Evolutionary conservation across 805 yeast genomes (phyloP), one percentile per base, ranked within the genome.

Genomic region (Pichia cephalocereana): DNA sequence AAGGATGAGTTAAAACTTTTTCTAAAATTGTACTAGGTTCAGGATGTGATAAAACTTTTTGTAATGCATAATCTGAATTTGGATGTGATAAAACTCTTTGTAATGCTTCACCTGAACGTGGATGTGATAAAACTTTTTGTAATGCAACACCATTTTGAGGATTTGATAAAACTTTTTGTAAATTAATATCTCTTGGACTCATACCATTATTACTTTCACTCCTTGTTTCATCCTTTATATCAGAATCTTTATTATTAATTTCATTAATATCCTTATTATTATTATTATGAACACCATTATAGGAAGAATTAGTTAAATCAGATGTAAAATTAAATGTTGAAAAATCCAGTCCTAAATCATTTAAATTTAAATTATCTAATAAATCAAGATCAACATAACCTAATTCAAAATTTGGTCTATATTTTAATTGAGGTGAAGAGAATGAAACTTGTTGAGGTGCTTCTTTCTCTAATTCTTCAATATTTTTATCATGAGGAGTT

Each of bases 371-470:
- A 26, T 49, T 49, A 15, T 58, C 59, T 43, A 62, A 46, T 18
- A 53, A 51, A 49, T 63, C 66, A 44, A 68, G 57, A 53, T 65
- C 66, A 44, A 69, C 54, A 41, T 67, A 64, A 19, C 60, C 54
- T 32, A 66, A 56, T 47, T 65, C 67, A n/a, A 42, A 32, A 39
- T 57, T 63, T 30, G 58, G 54, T 31, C 53, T 48, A 47, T 58
- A 63, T 26, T 46, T 53, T 36, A 63, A 19, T 62, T 87, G 95
- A 3, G 96, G 96, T 1, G 95, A 84, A 1, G 95, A 79, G 60
- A 85, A 86, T 2, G 82, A 86, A 27, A 84, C 89, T 57, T 84
- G 88, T 41, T 74, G 75, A 2, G 90, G 89, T 0, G 75, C 76
- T 38, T 73, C 76, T 12, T 37, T 45, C 28, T 54, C 56, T 23